phyloP scores from a whole-genome alignment of 1,284 basidiomycete genomes.

The Wolfiporia cocos region DNA sequence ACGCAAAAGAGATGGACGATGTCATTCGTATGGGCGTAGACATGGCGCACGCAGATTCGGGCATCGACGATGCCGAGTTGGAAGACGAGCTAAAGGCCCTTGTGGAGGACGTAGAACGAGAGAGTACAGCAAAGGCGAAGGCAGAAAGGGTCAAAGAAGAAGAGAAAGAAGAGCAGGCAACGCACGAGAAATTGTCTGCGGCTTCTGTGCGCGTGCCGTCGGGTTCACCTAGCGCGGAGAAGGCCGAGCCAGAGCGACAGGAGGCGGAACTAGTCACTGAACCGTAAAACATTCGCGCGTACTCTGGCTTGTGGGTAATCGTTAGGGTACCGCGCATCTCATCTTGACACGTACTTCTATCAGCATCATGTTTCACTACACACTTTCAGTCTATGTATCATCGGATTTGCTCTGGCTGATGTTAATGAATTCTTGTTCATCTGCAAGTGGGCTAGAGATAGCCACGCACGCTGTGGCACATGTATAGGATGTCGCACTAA shows the following conservation, averaged over 20 bases:
- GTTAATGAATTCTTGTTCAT: too few species aligned
- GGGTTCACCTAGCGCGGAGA: not conserved
- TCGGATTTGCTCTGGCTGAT: too few species aligned
- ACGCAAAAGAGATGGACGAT: slow-evolving; percentile 80
- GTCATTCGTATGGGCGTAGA: slow-evolving; percentile 66
- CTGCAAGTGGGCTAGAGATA: too few species aligned
- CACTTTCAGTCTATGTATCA: too few species aligned
- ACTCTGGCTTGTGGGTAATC: too few species aligned
- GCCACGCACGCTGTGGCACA: too few species aligned
- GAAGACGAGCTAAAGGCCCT: slow-evolving; percentile 54
- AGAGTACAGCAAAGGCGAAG: slow-evolving; percentile 38
- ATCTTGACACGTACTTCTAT: too few species aligned
- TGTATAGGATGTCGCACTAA: too few species aligned
- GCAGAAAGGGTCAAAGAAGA: slow-evolving; percentile 23
- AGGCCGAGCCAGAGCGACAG: not conserved
- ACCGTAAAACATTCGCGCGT: too few species aligned
- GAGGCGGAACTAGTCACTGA: too few species aligned
- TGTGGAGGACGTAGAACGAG: slow-evolving; percentile 40
- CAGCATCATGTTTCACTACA: too few species aligned
- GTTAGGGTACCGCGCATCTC: too few species aligned
- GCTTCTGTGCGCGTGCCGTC: not conserved
- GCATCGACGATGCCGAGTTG: slow-evolving; percentile 52
- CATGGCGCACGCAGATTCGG: slow-evolving; percentile 44
- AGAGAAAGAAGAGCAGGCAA: slow-evolving; percentile 2
- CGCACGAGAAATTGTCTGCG: not conserved